A percentile compares a stretch with the other conserved stretches of the same genome.
Conservation (phyloP, 2,329 filamentous ascomycete species). For the Colletotrichum acutatum region DNA sequence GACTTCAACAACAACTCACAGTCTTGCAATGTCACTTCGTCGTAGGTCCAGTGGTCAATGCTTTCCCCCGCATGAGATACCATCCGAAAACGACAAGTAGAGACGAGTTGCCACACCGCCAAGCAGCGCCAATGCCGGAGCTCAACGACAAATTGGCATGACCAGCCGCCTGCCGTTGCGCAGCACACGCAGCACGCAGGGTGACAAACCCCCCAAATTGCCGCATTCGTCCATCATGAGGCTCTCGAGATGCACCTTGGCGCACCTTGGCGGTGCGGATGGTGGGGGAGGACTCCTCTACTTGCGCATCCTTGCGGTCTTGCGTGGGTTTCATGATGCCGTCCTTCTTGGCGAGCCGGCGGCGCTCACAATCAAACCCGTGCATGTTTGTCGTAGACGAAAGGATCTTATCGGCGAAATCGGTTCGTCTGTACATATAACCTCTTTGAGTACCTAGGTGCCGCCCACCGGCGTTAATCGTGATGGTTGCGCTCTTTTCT, state of each 20-base stretch:
- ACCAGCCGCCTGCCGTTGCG: not conserved
- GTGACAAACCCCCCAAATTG: not conserved
- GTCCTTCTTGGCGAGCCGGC: conserved; percentile 5
- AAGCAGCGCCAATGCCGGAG: conserved; percentile 26
- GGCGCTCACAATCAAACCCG: not conserved
- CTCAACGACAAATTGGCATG: conserved; percentile 20
- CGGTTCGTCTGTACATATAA: conserved; percentile 10
- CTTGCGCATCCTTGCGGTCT: conserved; percentile 21
- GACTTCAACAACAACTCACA: not conserved
- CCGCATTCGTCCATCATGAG: not conserved
- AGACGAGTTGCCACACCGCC: conserved; percentile 25
- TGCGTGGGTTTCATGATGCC: conserved; percentile 31
- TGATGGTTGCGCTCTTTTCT: not conserved
- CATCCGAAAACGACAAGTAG: conserved; percentile 21
- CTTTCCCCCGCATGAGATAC: conserved; percentile 5
- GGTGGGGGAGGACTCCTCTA: not conserved
- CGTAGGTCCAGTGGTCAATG: not conserved
- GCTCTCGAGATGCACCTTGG: conserved; percentile 19
- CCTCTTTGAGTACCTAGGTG: not conserved
- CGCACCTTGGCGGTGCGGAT: conserved; percentile 28
- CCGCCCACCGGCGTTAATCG: not conserved
- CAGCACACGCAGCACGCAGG: not conserved
- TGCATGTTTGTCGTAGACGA: not conserved
- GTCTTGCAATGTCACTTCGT: not conserved
- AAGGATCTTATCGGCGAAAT: not conserved